Conservation (phyloP, 208 protist species). For the Trypanosoma cruzi region DNA sequence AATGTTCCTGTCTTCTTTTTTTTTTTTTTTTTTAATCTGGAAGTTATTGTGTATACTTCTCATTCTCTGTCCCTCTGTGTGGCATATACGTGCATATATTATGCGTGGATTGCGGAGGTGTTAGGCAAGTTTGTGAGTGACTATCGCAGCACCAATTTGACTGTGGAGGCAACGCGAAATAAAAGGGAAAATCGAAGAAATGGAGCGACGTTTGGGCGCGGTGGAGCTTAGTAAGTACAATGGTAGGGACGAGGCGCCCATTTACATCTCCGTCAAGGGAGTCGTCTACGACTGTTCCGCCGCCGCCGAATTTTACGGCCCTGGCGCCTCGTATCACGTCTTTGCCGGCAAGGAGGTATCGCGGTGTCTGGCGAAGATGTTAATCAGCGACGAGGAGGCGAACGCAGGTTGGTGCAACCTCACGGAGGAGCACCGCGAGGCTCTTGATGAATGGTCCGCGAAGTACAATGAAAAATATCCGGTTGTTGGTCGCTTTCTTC, state of each 20-base stretch:
- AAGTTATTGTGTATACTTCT: no score
- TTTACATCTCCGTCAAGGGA: slow-evolving; percentile 83
- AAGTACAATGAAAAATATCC: slow-evolving; percentile 84
- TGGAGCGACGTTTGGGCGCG: slow-evolving; percentile 41
- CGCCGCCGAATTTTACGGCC: slow-evolving; percentile 72
- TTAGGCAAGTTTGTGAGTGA: neutral
- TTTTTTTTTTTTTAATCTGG: no score
- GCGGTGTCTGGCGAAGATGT: slow-evolving; percentile 86
- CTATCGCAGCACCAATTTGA: neutral
- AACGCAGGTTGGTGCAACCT: slow-evolving; percentile 80
- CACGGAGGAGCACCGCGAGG: slow-evolving; percentile 52
- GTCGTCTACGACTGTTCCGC: slow-evolving; percentile 79
- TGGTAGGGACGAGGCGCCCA: slow-evolving; percentile 40
- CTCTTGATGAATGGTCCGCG: slow-evolving; percentile 69
- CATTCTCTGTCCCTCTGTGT: neutral
- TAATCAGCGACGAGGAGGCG: slow-evolving; percentile 74
- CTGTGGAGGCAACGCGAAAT: neutral
- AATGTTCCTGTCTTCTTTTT: no score
- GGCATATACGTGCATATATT: neutral
- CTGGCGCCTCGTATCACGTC: slow-evolving; percentile 70
- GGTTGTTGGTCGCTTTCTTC: slow-evolving; percentile 53
- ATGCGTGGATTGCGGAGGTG: neutral
- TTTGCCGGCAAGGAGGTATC: slow-evolving; percentile 82
- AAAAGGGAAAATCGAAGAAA: neutral
- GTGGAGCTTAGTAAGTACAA: slow-evolving; percentile 47